Base-by-base conservation (phyloP, 768 basidiomycete genomes). In the Boletus subcaerulescens region DNA sequence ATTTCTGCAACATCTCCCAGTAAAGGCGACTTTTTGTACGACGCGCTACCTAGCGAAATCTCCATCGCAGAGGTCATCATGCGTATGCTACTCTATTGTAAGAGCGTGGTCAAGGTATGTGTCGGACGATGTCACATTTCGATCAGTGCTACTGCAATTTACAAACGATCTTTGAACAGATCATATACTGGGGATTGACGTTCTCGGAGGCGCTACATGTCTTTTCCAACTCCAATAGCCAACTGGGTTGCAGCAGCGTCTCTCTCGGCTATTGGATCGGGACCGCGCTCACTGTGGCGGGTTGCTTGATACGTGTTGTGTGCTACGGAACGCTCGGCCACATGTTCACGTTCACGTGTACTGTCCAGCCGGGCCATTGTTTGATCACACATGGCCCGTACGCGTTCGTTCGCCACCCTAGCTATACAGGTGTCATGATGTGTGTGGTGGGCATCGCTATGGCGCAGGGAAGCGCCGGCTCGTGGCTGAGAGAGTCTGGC, bases 401-500 rank as follows among this genome's bases (percentile, higher is more conserved):
- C 18, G 31, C 39, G 1, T 13, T 53, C 26, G 56, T 53, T 6
- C 52, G 47, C 32, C 56, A 57, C 24, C 52, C 51, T 4, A 53
- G 46, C 36, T 49, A 53, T 26, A 48, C 42, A 3, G 45, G 14
- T 18, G 2, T 33, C 22, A 1, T 29, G 9, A 9, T 44, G 15
- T 53, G n/a, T 3, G 5, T 47, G 3, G 24, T 33, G 15, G 51
- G 56, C 8, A 38, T 52, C 14, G 12, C 47, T 20, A 22, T 53
- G n/a, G 45, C 49, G 8, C 51, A 57, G 8, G 40, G 35, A 10
- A 44, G 45, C 45, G 18, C 26, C 33, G 36, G 41, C 9, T 48
- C 56, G 1, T 53, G 56, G 56, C 12, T 53, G 17, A 52, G 45
- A 26, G 45, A 47, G 35, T 57, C 56, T 29, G 56, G 50, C 3